Base-by-base conservation (phyloP, 306 rosid genomes). In the Lagenaria siceraria region DNA sequence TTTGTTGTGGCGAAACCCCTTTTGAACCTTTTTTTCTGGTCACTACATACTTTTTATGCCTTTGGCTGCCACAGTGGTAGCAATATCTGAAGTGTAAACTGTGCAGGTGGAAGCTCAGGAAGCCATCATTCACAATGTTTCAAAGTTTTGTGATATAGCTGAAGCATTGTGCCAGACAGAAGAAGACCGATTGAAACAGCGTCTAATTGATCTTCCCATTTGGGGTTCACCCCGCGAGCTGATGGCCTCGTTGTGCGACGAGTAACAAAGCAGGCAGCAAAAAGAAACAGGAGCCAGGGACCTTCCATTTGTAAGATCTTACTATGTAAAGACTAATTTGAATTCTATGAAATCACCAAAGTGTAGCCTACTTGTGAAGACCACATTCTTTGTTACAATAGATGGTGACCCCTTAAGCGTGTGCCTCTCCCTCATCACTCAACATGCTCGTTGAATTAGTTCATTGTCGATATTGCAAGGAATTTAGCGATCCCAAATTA, bases 221-320 rank as follows among this genome's bases (percentile, higher is more conserved):
- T 78, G 80, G 80, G 53, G 53, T 33, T 78, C 80, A 52, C 80
- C 80, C 2, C 49, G 75, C 0, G 80, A 65, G 31, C 80, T 78
- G 27, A 65, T 78, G 80, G 75, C 80, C 4, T 78, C 75, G 8
- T 75, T 78, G 17, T 78, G 75, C 36, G 78, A 75, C 0, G 78
- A 75, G 31, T 75, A 40, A 22, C 7, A 2, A 22, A 3, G 1
- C 21, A 17, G n/a, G 11, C 46, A 10, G 5, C 0, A 35, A 19
- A 33, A 65, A 54, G 17, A 36, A 58, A 55, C 66, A 58, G 17
- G 1, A 27, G 58, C 77, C 1, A 15, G 14, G 24, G 6, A 27
- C 42, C 77, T 15, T 24, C 77, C 25, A 8, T 72, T 49, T 72
- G 77, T 72, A 72, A 72, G 77, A 25, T 72, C 77, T 27, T 27